phyloP scores from a whole-genome alignment of 1,284 basidiomycete species.

The Puccinia polysora region DNA sequence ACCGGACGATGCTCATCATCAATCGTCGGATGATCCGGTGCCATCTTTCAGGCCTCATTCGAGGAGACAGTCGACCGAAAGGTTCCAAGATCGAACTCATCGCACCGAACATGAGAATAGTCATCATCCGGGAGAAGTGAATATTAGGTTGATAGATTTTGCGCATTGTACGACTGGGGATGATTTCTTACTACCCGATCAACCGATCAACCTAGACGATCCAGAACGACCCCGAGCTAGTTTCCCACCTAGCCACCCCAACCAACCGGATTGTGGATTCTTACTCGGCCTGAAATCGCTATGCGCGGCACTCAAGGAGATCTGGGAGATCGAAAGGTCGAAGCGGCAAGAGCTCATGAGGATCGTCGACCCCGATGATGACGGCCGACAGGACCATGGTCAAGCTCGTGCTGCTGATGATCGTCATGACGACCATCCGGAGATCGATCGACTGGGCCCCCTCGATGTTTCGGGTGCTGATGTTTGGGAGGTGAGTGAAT shows the following conservation, averaged over 20 bases:
- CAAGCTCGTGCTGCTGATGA: too few species aligned
- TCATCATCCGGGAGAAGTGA: conserved; percentile 79
- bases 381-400: too few species aligned
- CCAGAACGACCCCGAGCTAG: conserved; percentile 49
- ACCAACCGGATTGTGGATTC: conserved; percentile 88
- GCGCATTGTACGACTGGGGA: conserved; percentile 94
- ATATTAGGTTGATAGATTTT: conserved; percentile 95
- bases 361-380: too few species aligned
- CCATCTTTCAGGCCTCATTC: conserved; percentile 84
- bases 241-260: conserved; percentile 85
- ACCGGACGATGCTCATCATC: too few species aligned
- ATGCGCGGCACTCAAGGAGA: conserved; percentile 66
- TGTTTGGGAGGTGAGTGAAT: conserved; percentile 42
- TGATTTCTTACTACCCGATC: conserved; percentile 68
- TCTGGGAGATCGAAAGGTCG: conserved; percentile 71
- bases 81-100: conserved; percentile 78
- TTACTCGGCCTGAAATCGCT: conserved; percentile 76
- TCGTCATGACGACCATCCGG: too few species aligned
- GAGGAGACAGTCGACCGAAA: conserved; percentile 79
- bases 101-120: too few species aligned
- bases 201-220: conserved; percentile 45
- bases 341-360: conserved; percentile 47
- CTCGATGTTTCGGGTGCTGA: conserved; percentile 21
- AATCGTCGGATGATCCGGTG: too few species aligned
- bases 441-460: conserved; percentile 26